phyloP scores from a whole-genome alignment of 129 eudicot species.

The Flaveria brownii region DNA sequence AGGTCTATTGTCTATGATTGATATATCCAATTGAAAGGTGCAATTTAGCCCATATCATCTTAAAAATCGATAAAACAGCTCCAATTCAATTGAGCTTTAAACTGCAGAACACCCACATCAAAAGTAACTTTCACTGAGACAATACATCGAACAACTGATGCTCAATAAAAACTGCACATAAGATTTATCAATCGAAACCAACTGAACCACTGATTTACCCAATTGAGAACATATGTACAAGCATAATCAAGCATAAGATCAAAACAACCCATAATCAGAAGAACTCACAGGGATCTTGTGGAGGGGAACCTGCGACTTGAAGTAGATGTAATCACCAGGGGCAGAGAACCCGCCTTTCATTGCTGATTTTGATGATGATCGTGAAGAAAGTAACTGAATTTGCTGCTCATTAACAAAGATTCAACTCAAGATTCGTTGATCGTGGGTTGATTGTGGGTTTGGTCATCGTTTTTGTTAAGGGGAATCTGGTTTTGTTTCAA shows the following conservation, averaged over 20 bases:
- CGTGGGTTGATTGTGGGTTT: conserved; percentile 4
- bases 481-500: neutral
- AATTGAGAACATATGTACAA: neutral
- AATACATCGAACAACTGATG: conserved; percentile 5
- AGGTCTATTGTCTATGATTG: neutral
- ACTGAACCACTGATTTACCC: neutral
- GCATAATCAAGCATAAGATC: conserved; percentile 13
- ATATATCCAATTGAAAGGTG: neutral
- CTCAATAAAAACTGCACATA: conserved; percentile 17
- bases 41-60: neutral
- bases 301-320: conserved; percentile 99
- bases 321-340: conserved; percentile 97
- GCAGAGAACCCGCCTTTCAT: conserved; percentile 79
- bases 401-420: conserved; percentile 20
- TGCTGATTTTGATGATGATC: conserved; percentile 33
- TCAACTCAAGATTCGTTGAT: conserved; percentile 16
- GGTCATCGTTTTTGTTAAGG: neutral
- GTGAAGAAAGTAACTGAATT: conserved; percentile 7
- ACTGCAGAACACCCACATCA: neutral
- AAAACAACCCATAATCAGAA: neutral
- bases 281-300: conserved; percentile 96
- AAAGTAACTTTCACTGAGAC: conserved; percentile 11
- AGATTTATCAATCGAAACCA: conserved; percentile 10
- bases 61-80: neutral
- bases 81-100: conserved; percentile 4